Base-by-base conservation (phyloP, 169 alveolate genomes). In the Cryptosporidium tyzzeri region DNA sequence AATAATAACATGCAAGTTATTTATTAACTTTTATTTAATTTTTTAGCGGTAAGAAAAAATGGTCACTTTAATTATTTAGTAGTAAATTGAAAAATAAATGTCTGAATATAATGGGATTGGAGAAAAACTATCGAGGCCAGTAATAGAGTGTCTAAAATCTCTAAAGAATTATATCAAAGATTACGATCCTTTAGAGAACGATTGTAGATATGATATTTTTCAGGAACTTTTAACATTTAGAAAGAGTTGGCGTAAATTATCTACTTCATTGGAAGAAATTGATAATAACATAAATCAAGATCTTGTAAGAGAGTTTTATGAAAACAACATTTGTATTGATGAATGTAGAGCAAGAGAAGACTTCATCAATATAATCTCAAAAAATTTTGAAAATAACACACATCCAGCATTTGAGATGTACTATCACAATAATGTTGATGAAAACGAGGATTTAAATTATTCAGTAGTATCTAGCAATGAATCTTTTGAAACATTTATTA, bases 201-300 rank as follows among this genome's bases (percentile, higher is more conserved):
- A 51, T 55, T 35, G 39, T 33, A 39, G 37, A 26, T 33, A 73
- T 73, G 48, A 31, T 18, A 58, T 73, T 53, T 73, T 23, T 53
- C 71, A 35, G 16, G 71, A 73, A 29, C 31, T 73, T 23, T 53
- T 73, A 41, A 7, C 86, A 37, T 55, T 73, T 29, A 70, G 86
- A 53, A 73, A 50, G 6, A 58, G 39, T 62, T 80, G 89, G 89
- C 89, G 89, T 44, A 53, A 65, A 44, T 35, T 80, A 35, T 41
- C 65, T 7, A 62, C 33, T 31, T 62, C 23, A 18, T 26, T 65
- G 21, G 89, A 65, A 14, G 55, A 62, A 65, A 37, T 44, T n/a
- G 68, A 80, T 3, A 80, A 59, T 39, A 16, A 44, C 0, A 23
- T 80, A 1, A 59, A 80, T 59, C 21, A 65, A 8, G 48, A 65